A percentile compares a stretch with the other conserved stretches of the same genome.
These are phyloP conservation scores for Euphorbia neoarborescens DNA, from an alignment of 441 rosid genomes.

Conservation along the genomic window DNA sequence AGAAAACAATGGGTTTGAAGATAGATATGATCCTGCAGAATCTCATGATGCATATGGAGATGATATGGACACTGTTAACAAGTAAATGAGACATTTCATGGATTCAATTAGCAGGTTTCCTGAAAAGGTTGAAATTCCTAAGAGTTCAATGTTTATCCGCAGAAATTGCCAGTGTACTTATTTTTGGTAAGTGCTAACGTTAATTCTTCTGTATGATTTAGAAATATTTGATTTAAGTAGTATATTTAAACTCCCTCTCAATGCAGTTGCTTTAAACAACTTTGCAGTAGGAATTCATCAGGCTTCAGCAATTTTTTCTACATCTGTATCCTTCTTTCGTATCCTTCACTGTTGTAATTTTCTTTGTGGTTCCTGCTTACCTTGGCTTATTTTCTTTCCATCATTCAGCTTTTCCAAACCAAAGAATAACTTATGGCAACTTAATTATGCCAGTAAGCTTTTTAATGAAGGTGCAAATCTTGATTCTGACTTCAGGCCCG, in stretches of 20 bases:
- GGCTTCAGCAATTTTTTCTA: constrained; percentile 49
- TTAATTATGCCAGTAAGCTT: neutral
- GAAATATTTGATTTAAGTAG: neutral
- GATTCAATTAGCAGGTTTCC: constrained; percentile 17
- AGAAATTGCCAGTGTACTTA: constrained; percentile 10
- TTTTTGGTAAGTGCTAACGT: constrained; percentile 28
- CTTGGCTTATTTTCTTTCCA: neutral
- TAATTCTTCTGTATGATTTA: neutral
- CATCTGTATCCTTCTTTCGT: constrained; percentile 80
- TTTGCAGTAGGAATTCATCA: constrained; percentile 58
- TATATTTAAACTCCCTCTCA: constrained; percentile 9
- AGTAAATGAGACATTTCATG: constrained; percentile 10
- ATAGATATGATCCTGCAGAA: constrained; percentile 68
- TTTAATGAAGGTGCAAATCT: too few relatives aligned
- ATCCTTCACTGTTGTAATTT: constrained; percentile 47
- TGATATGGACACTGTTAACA: constrained; percentile 19
- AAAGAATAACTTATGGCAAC: neutral
- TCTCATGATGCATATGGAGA: constrained; percentile 29
- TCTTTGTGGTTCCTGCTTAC: constrained; percentile 12
- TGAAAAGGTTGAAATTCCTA: constrained; percentile 5
- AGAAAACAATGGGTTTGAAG: constrained; percentile 42
- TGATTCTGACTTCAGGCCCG: too few relatives aligned
- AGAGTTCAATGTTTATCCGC: constrained; percentile 9
- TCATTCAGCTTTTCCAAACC: neutral
- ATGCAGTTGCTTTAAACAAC: constrained; percentile 20